A percentile compares a stretch with the other conserved stretches of the same genome.
These are phyloP conservation scores for Chloranthus sessilifolius DNA, from an alignment of 164 flowering plant species.

Conservation along the genomic window DNA sequence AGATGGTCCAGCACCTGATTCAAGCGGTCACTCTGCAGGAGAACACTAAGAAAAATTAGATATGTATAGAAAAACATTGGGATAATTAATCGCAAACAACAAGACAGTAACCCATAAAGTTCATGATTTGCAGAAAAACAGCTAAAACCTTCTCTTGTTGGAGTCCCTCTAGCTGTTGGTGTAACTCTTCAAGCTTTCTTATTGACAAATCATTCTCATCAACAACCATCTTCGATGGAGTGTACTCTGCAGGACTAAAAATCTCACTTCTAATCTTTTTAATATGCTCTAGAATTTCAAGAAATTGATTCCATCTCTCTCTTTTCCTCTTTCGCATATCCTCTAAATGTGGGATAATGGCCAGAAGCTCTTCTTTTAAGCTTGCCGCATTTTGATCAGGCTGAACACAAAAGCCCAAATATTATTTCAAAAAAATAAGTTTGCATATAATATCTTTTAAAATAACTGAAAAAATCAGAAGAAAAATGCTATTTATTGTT, in stretches of 20 bases:
- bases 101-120: not conserved
- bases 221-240: constrained; percentile 21
- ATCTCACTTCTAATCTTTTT: constrained; percentile 50
- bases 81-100: not conserved
- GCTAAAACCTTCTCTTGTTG: constrained; percentile 82
- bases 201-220: constrained; percentile 77
- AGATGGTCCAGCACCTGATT: constrained; percentile 45
- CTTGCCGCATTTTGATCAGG: constrained; percentile 54
- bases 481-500: not conserved
- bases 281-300: constrained; percentile 53
- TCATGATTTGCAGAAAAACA: not conserved
- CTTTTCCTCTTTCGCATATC: constrained; percentile 72
- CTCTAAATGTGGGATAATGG: constrained; percentile 59
- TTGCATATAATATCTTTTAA: not conserved
- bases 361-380: constrained; percentile 64
- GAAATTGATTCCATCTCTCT: constrained; percentile 65
- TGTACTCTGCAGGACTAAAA: constrained; percentile 16
- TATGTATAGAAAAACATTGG: no score
- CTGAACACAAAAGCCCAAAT: constrained; percentile 27
- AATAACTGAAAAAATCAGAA: not conserved
- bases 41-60: no score
- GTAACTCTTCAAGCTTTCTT: constrained; percentile 73
- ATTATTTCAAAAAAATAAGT: not conserved
- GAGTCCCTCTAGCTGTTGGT: constrained; percentile 49
- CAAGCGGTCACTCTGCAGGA: constrained; percentile 42